Evolutionary conservation across 768 basidiomycete genomes (phyloP).

Genomic region (Filobasidium wieringae): DNA sequence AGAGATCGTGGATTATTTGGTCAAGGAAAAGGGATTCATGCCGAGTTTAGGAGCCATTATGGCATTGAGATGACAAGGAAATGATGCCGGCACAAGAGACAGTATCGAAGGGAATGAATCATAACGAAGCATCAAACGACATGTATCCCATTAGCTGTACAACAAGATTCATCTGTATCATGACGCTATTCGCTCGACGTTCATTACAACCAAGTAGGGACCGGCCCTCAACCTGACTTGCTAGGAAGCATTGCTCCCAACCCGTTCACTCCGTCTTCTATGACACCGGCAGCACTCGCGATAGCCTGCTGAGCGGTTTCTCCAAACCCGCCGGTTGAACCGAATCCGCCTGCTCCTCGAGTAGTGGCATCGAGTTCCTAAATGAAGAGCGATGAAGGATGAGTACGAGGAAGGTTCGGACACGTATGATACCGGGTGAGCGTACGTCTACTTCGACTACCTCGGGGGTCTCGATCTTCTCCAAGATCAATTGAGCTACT

Average conservation of each 20-base stretch:
- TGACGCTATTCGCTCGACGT: background rate
- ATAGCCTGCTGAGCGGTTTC: slow-evolving; percentile 7
- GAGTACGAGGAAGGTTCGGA: background rate
- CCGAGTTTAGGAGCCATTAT: slow-evolving; percentile 4
- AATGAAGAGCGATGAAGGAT: background rate
- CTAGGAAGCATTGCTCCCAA: background rate
- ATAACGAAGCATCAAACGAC: background rate
- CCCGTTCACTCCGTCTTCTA: background rate
- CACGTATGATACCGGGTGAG: background rate
- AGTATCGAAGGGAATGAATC: background rate
- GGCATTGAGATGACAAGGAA: background rate
- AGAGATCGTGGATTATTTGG: slow-evolving; percentile 36
- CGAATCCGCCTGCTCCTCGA: slow-evolving; percentile 78
- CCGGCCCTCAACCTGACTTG: background rate
- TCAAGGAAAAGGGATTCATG: slow-evolving; percentile 23
- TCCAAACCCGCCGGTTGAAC: slow-evolving; percentile 73
- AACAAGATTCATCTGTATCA: background rate
- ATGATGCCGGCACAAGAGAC: background rate
- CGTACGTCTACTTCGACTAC: slow-evolving; percentile 74
- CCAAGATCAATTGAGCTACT: slow-evolving; percentile 89
- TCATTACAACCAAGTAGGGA: background rate
- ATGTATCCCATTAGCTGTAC: background rate
- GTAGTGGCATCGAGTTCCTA: slow-evolving; percentile 75
- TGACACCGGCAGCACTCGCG: background rate
- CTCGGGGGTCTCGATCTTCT: slow-evolving; percentile 75